Conservation (phyloP, 78 protist genomes). For the Dictyostelium purpureum region DNA sequence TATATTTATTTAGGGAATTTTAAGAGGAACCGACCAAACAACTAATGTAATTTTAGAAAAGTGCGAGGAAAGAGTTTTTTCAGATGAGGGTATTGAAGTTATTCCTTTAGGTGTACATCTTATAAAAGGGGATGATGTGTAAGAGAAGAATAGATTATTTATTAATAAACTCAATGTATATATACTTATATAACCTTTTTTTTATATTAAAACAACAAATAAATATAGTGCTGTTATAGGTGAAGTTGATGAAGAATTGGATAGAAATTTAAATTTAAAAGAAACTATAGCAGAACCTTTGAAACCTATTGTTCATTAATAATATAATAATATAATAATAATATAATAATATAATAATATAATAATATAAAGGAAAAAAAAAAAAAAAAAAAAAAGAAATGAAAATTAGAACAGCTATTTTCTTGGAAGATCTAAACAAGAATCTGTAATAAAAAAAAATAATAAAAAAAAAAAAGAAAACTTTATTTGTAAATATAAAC, state of each 20-base stretch:
- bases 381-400: neutral
- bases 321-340: neutral
- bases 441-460: neutral
- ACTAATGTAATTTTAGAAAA: constrained; percentile 41
- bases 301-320: constrained; percentile 52
- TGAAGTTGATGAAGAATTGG: constrained; percentile 56
- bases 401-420: neutral
- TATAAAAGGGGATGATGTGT: constrained; percentile 77
- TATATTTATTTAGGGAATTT: constrained; percentile 8
- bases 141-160: neutral
- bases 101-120: constrained; percentile 56
- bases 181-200: neutral
- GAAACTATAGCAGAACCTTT: constrained; percentile 38
- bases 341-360: no score
- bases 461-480: no score
- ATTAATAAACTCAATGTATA: neutral
- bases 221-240: constrained; percentile 65
- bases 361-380: neutral
- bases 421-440: no score
- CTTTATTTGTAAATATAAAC: no score
- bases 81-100: constrained; percentile 43
- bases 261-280: constrained; percentile 29
- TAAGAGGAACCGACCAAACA: constrained; percentile 64
- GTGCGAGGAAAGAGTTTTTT: constrained; percentile 56
- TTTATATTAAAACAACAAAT: no score